Evolutionary conservation across 768 basidiomycete genomes (phyloP), one percentile per base, ranked within the genome.

Genomic region (Amanita phalloides): DNA sequence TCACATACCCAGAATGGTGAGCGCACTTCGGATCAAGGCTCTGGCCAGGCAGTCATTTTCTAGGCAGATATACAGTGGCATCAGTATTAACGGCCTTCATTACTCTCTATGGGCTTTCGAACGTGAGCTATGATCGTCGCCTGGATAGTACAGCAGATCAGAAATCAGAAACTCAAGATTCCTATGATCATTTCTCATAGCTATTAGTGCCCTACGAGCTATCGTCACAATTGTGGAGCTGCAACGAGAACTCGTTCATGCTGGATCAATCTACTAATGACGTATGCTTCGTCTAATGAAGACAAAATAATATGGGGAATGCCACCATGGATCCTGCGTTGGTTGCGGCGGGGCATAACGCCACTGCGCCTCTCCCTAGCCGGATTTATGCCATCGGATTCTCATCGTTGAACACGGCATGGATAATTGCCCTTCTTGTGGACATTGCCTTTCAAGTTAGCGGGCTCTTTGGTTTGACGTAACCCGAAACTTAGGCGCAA

Each of bases 161-260:
- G 84, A 73, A 78, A 68, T 86, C 85, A 52, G 82, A 81, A 66
- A 75, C 77, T 58, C 72, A 65, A 77, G 77, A 58, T 80, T 82
- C 68, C 56, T 82, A 33, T 87, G 84, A 85, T 82, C 83, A 2
- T 81, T 86, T 64, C 53, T 84, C 53, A 80, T 87, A 60, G 71
- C 84, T 64, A 75, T 82, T 54, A 73, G 69, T 60, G 77, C 76
- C 25, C 62, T 86, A 52, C 77, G 84, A 53, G 81, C 78, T 38
- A 81, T 82, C 61, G 61, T 84, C 54, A 86, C 86, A 79, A 82
- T 86, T 62, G 79, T 84, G 62, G 69, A 85, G 66, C 76, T 87
- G 54, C 73, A 83, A 61, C 75, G 28, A 26, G 33, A 26, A 25
- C 43, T 38, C 54, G 55, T 49, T 48, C 54, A 48, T 37, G 20